phyloP scores from a whole-genome alignment of 495 filamentous ascomycete genomes.

The Penicillium odoratum region DNA sequence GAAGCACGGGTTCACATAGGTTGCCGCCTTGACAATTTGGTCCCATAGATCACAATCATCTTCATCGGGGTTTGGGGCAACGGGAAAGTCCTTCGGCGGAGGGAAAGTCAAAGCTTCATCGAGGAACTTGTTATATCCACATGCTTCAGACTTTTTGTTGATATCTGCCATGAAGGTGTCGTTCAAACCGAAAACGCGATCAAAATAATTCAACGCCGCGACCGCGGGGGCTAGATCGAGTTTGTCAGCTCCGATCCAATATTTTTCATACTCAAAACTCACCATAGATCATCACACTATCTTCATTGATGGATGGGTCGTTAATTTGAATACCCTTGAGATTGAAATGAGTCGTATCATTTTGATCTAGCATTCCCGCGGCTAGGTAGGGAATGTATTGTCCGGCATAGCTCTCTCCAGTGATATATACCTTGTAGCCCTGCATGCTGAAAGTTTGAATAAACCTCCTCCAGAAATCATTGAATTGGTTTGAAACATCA shows the following conservation, averaged over 20 bases:
- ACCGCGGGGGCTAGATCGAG: constrained; percentile 54
- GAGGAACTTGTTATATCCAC: constrained; percentile 65
- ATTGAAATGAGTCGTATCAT: constrained; percentile 67
- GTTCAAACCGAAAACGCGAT: constrained; percentile 63
- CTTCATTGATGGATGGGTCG: constrained; percentile 61
- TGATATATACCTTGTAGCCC: constrained; percentile 63
- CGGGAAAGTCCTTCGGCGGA: constrained; percentile 59
- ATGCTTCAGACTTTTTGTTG: constrained; percentile 53
- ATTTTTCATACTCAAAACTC: background rate
- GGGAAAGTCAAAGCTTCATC: constrained; percentile 66
- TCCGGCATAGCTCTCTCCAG: constrained; percentile 73
- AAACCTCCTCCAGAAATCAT: constrained; percentile 70
- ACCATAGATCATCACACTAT: constrained; percentile 42
- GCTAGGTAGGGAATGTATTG: constrained; percentile 80
- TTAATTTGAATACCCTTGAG: constrained; percentile 68
- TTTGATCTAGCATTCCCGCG: constrained; percentile 66
- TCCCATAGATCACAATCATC: constrained; percentile 58
- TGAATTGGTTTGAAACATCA: constrained; percentile 67
- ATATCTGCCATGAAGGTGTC: constrained; percentile 61
- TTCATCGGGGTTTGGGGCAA: constrained; percentile 24
- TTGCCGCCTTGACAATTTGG: constrained; percentile 55
- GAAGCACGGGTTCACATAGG: constrained; percentile 74
- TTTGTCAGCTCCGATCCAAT: background rate
- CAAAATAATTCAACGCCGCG: constrained; percentile 63
- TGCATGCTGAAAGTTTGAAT: constrained; percentile 66